A percentile compares a stretch with the other conserved stretches of the same genome.
phyloP scores from a whole-genome alignment of 805 yeast species.

The Kregervanrija pseudodelftensis region DNA sequence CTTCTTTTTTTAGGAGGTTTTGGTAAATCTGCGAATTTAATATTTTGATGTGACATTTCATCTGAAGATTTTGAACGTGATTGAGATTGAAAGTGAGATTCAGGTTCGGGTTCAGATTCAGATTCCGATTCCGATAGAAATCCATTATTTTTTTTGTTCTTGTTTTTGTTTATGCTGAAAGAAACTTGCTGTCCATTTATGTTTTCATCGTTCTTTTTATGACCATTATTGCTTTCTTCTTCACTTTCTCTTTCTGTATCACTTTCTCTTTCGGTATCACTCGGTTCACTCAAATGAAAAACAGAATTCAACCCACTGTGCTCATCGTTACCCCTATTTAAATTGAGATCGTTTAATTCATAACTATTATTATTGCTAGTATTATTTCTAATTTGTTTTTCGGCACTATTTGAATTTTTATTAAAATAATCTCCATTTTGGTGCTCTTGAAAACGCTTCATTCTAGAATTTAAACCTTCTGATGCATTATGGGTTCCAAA shows the following conservation, averaged over 20 bases:
- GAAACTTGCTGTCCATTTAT: not conserved
- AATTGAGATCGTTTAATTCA: constrained; percentile 1
- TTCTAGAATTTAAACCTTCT: constrained; percentile 21
- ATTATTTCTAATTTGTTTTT: not conserved
- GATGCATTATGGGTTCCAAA: constrained; percentile 26
- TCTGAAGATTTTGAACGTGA: not conserved
- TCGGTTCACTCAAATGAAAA: constrained; percentile 36
- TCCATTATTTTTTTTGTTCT: not conserved
- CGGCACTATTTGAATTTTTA: not conserved
- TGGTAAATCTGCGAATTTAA: constrained; percentile 56
- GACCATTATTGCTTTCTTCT: not conserved
- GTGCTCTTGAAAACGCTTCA: constrained; percentile 12
- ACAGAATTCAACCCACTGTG: constrained; percentile 7
- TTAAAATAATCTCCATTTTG: not conserved
- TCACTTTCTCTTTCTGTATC: constrained; percentile 7
- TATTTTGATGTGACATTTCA: constrained; percentile 25
- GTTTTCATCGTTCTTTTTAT: constrained; percentile 2
- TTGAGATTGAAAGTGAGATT: not conserved
- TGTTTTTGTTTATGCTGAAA: not conserved
- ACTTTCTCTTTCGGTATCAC: constrained; percentile 27
- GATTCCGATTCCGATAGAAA: not conserved
- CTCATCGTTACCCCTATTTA: constrained; percentile 7
- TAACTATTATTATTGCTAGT: no score
- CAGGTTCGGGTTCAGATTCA: no score
- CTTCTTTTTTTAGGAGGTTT: constrained; percentile 31